These are phyloP conservation scores for Wickerhamomyces bisporus DNA, from an alignment of 805 yeast species.

Conservation along the genomic window DNA sequence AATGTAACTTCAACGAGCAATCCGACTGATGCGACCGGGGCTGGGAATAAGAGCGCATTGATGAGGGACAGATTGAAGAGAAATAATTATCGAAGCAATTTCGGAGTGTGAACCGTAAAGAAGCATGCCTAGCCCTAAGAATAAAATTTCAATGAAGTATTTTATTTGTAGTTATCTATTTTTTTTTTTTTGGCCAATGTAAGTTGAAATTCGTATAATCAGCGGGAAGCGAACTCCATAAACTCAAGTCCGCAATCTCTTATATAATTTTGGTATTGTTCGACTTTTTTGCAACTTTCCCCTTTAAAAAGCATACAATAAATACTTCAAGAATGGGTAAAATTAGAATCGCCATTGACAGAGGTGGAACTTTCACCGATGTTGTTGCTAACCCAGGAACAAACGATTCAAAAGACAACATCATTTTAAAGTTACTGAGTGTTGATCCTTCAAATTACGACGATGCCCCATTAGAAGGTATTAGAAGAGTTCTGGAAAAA, in stretches of 20 bases:
- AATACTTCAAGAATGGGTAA: constrained; percentile 26
- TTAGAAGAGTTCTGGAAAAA: constrained; percentile 66
- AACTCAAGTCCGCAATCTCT: too few relatives aligned
- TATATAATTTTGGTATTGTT: too few relatives aligned
- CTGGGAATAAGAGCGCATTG: not conserved
- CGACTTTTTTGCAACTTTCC: too few relatives aligned
- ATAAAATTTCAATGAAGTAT: not conserved
- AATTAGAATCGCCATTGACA: constrained; percentile 40
- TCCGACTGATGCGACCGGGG: constrained; percentile 1
- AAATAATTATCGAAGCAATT: constrained; percentile 20
- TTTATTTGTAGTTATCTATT: too few relatives aligned
- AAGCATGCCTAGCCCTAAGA: not conserved
- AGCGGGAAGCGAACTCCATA: too few relatives aligned
- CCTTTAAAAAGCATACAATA: too few relatives aligned
- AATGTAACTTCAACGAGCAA: constrained; percentile 3
- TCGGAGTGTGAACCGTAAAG: constrained; percentile 9
- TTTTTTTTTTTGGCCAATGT: too few relatives aligned
- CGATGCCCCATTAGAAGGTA: constrained; percentile 93
- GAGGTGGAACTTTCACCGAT: constrained; percentile 92
- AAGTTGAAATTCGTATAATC: too few relatives aligned
- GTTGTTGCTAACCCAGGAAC: constrained; percentile 43
- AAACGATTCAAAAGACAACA: constrained; percentile 47
- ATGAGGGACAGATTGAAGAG: constrained; percentile 23
- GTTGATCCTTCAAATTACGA: constrained; percentile 84
- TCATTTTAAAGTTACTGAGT: constrained; percentile 72